phyloP scores from a whole-genome alignment of 768 basidiomycete genomes.

The Lyophyllum decastes region DNA sequence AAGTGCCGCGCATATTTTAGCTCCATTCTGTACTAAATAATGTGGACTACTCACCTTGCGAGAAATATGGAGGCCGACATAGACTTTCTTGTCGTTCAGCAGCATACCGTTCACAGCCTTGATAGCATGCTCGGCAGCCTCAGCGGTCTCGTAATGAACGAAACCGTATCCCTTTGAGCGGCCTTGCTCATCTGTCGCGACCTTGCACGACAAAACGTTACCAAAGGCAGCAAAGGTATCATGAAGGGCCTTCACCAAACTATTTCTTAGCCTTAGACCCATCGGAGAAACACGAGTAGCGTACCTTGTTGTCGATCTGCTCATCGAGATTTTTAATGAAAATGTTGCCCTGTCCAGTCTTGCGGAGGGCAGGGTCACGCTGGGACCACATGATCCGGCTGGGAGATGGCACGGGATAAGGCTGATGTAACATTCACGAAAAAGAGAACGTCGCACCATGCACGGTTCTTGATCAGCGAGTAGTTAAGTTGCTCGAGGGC shows the following conservation, averaged over 20 bases:
- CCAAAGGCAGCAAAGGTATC: conserved; percentile 99
- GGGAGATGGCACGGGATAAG: conserved; percentile 11
- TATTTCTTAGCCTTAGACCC: not conserved
- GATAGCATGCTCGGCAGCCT: conserved; percentile 94
- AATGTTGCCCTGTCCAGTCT: conserved; percentile 99
- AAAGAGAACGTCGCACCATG: conserved; percentile 63
- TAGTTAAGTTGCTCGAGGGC: conserved; percentile 99
- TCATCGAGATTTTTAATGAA: conserved; percentile 99
- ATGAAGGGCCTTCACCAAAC: conserved; percentile 81
- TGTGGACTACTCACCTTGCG: conserved; percentile 68
- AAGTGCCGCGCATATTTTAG: not conserved
- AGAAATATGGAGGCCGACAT: conserved; percentile 95
- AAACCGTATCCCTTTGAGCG: conserved; percentile 97
- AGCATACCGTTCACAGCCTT: conserved; percentile 99
- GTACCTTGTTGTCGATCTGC: conserved; percentile 94
- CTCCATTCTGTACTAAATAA: not conserved
- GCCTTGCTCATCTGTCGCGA: conserved; percentile 94
- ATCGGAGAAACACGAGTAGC: not conserved
- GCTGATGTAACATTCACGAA: not conserved
- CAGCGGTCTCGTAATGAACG: conserved; percentile 98
- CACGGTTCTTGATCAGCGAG: conserved; percentile 96
- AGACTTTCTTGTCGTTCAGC: conserved; percentile 99
- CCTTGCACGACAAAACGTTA: conserved; percentile 98
- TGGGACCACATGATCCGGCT: conserved; percentile 99
- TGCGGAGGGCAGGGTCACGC: conserved; percentile 98